Base-by-base conservation (phyloP, 192 early-diverging fungal genomes). In the Dissophora ornata region DNA sequence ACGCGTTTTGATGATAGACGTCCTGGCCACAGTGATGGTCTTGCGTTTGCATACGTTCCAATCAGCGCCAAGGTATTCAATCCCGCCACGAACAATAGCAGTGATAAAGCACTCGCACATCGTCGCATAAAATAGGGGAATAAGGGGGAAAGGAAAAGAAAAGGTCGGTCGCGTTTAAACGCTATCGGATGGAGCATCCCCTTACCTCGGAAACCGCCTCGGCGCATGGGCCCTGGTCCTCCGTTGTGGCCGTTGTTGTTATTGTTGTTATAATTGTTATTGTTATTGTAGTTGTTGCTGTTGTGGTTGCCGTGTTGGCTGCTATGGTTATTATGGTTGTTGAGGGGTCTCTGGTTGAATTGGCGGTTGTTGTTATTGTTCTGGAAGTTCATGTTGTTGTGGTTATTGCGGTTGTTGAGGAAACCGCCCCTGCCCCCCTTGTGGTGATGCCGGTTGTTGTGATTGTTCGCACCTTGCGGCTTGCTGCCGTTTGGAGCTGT, bases 121-220 rank as follows among this genome's bases (percentile, higher is more conserved):
- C 12, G 15, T 45, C 18, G 44, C 4, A 45, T 45, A n/a, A 5
- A 16, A 4, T n/a, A n/a, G 6, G 18, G 6, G 44, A n/a, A 45
- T 18, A 45, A n/a, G 18, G 18, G 18, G 4, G 18, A 45, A 45
- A n/a, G 18, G 18, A 45, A n/a, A 18, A 45, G 44, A 38, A 38
- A 38, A 5, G 36, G 12, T 9, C 12, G 12, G 5, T 38, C 7
- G 36, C 12, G 36, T 9, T 9, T 45, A n/a, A n/a, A 13, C 36
- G 36, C 36, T 13, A 38, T 6, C 36, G 36, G 7, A 38, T n/a
- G n/a, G 34, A 55, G 5, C n/a, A 32, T n/a, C 21, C 7, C 18
- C 50, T 63, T 73, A 73, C 69, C 69, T 73, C 69, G 53, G 62
- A 44, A 73, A 22, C 69, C 69, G 15, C 60, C 69, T 9, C 69